phyloP scores from a whole-genome alignment of 2,329 filamentous ascomycete genomes.

The Remersonia thermophila region DNA sequence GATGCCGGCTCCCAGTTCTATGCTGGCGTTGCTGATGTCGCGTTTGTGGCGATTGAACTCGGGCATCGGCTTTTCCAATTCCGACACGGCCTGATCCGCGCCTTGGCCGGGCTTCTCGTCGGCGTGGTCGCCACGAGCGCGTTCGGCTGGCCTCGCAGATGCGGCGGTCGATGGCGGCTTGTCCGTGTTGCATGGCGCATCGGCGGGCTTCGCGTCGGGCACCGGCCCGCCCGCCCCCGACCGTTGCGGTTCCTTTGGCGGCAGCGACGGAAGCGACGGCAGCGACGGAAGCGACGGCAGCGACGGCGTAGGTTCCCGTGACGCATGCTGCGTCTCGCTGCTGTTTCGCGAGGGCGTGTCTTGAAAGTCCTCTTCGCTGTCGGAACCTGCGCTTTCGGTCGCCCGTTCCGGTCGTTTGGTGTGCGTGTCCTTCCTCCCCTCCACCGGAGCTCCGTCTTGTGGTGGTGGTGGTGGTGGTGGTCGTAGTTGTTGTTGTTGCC shows the following conservation, averaged over 20 bases:
- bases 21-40: slow-evolving; percentile 23
- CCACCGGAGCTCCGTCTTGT: no score
- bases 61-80: slow-evolving; percentile 13
- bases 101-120: slow-evolving; percentile 13
- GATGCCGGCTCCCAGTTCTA: slow-evolving; percentile 25
- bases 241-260: no score
- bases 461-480: no score
- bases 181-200: background rate
- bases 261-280: no score
- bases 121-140: background rate
- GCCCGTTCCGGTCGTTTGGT: no score
- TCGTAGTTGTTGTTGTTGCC: no score
- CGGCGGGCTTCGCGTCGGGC: background rate
- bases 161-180: no score
- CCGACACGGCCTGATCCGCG: slow-evolving; percentile 14
- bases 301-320: background rate
- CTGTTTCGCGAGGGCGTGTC: slow-evolving; percentile 16
- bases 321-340: background rate
- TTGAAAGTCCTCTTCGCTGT: slow-evolving; percentile 19
- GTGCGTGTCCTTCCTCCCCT: background rate
- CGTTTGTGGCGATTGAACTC: slow-evolving; percentile 23
- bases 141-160: background rate
- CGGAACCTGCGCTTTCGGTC: slow-evolving; percentile 10
- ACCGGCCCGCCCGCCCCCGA: no score
- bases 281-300: no score